Base-by-base conservation (phyloP, 192 early-diverging fungal genomes). In the Phlyctochytrium arcticum region DNA sequence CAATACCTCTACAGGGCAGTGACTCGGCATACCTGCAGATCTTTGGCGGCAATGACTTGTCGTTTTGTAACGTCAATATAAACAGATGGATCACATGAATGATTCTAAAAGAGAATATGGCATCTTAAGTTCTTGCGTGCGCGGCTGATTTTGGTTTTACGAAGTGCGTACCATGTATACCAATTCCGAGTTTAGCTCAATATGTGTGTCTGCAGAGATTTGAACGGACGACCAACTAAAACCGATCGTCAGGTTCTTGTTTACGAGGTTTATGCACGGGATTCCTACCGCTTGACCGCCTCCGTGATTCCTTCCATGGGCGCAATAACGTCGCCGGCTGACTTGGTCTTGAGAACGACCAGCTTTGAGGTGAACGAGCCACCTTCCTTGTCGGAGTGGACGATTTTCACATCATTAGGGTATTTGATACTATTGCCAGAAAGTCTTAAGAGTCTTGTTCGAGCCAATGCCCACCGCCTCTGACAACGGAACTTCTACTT, bases 81-180 rank as follows among this genome's bases (percentile, higher is more conserved):
- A 4, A 65, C 60, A 32, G 69, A 68, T 12, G 74, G 74, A 37
- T 75, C 69, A 37, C 74, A 75, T 12, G 74, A 75, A 67, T 75
- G 74, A 65, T 75, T 75, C 65, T 68, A 24, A 2, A 54, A 39
- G 9, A 27, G 15, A 19, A 60, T 4, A 36, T 15, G 19, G 37
- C n/a, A 54, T 33, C 23, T 19, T 23, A 10, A 17, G 3, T 15
- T 53, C 2, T 10, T 53, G 3, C 19, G 50, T 8, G 15, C 21
- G 15, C 42, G 15, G 0, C 2, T 1, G 15, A 44, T 42, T 12
- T 12, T 5, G 7, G 17, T 30, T 15, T 8, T 53, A 9, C 3
- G 6, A 8, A 33, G 54, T 4, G 27, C 50, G 19, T 44, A 63
- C 58, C 68, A 75, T 68, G 62, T 55, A 71, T 5, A 71, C 69